These are phyloP conservation scores for Chenopodium formosanum DNA, from an alignment of 148 eudicot genomes.

Conservation along the genomic window DNA sequence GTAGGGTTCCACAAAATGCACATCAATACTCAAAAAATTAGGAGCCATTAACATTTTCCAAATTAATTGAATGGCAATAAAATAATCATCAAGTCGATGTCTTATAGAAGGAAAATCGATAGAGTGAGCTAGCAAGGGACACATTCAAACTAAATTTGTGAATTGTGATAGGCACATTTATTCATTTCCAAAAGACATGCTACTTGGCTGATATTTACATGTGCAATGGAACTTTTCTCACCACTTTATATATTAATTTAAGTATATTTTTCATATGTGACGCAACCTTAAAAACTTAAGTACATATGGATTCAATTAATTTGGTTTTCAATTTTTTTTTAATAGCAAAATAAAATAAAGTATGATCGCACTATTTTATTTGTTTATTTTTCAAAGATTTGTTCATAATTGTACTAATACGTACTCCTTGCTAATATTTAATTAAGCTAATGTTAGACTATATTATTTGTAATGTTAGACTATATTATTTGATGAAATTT, in stretches of 20 bases:
- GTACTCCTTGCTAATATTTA: too few relatives aligned
- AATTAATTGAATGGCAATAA: not conserved
- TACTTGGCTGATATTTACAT: slow-evolving; percentile 7
- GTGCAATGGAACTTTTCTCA: not conserved
- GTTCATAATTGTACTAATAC: too few relatives aligned
- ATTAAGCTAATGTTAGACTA: too few relatives aligned
- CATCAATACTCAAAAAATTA: too few relatives aligned
- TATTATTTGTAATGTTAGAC: too few relatives aligned
- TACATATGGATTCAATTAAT: too few relatives aligned
- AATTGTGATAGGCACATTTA: not conserved
- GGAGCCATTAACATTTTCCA: not conserved
- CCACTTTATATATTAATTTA: not conserved
- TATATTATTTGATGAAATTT: too few relatives aligned
- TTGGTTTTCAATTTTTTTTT: too few relatives aligned
- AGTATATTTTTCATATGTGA: not conserved
- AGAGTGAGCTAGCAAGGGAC: not conserved
- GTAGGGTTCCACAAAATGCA: too few relatives aligned
- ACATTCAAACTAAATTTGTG: not conserved
- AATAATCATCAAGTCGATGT: not conserved
- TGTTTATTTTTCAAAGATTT: too few relatives aligned
- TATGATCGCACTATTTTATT: not conserved
- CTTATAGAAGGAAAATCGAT: not conserved
- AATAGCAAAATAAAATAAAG: not conserved
- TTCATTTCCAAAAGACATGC: not conserved
- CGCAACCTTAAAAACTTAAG: not conserved